phyloP scores from a whole-genome alignment of 768 basidiomycete genomes.

The Fibroporia radiculosa region DNA sequence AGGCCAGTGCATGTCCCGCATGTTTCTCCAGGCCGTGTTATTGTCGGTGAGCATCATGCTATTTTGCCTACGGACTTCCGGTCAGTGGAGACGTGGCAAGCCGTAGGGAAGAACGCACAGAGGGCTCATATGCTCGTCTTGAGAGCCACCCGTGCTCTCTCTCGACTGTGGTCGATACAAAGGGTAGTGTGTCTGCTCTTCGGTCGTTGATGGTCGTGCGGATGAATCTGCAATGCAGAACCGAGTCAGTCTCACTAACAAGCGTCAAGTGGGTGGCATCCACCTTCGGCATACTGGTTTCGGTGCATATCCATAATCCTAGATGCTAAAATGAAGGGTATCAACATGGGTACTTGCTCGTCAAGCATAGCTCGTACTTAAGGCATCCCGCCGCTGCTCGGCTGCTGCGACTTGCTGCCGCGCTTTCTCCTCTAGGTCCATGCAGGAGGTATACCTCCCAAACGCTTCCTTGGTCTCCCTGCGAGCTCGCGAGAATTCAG shows the following conservation, averaged over 20 bases:
- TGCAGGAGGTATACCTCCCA: constrained; percentile 57
- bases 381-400: constrained; percentile 64
- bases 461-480: constrained; percentile 70
- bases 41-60: constrained; percentile 13
- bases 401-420: constrained; percentile 53
- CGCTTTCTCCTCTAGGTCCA: constrained; percentile 62
- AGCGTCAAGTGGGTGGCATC: neutral
- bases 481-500: constrained; percentile 53
- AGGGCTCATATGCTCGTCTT: constrained; percentile 14
- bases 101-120: constrained; percentile 7
- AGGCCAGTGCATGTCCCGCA: constrained; percentile 16
- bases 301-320: constrained; percentile 17
- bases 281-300: constrained; percentile 18
- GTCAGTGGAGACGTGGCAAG: neutral
- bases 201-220: neutral
- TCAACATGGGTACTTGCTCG: constrained; percentile 10
- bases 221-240: neutral
- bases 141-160: constrained; percentile 14
- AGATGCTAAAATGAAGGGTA: constrained; percentile 16
- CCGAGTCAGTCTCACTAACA: neutral
- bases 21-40: constrained; percentile 13
- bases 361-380: constrained; percentile 27
- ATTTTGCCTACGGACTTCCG: constrained; percentile 8
- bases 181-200: neutral
- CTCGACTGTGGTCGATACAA: constrained; percentile 11